Conservation (phyloP, 2,329 filamentous ascomycete species). For the Monilinia fructigena region DNA sequence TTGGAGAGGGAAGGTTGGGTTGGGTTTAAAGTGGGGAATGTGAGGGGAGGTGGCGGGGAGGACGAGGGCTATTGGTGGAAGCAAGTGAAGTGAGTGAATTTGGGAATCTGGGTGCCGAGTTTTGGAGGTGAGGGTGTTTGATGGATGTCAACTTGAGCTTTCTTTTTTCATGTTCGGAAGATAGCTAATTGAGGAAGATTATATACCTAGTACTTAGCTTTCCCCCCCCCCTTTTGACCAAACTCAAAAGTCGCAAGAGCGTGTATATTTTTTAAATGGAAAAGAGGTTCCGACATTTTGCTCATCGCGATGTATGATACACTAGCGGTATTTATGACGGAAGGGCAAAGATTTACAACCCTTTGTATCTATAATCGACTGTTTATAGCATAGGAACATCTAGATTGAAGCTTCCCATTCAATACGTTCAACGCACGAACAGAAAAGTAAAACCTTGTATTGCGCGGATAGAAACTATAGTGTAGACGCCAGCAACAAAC, state of each 20-base stretch:
- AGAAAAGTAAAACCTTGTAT: background rate
- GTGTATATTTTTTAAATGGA: background rate
- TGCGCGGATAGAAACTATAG: background rate
- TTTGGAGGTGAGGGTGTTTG: fast-evolving
- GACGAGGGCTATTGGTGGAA: background rate
- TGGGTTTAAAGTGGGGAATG: background rate
- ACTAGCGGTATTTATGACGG: background rate
- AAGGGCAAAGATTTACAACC: no score
- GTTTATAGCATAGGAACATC: no score
- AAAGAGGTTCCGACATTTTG: no score
- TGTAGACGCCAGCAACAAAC: background rate
- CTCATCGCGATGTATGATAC: background rate
- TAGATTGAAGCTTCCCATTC: background rate
- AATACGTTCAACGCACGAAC: background rate
- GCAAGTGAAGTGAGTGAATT: background rate
- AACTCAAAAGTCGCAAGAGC: background rate
- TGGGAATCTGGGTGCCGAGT: background rate
- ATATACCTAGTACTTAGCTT: background rate
- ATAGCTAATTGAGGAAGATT: background rate
- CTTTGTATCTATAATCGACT: background rate
- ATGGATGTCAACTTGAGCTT: background rate
- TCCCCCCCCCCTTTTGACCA: background rate
- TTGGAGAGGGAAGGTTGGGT: no score
- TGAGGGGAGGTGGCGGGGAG: background rate
- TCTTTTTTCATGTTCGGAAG: background rate